A percentile compares a stretch with the other conserved stretches of the same genome.
These are phyloP conservation scores for Thyridium curvatum DNA, from an alignment of 2,329 filamentous ascomycete genomes.

Conservation along the genomic window DNA sequence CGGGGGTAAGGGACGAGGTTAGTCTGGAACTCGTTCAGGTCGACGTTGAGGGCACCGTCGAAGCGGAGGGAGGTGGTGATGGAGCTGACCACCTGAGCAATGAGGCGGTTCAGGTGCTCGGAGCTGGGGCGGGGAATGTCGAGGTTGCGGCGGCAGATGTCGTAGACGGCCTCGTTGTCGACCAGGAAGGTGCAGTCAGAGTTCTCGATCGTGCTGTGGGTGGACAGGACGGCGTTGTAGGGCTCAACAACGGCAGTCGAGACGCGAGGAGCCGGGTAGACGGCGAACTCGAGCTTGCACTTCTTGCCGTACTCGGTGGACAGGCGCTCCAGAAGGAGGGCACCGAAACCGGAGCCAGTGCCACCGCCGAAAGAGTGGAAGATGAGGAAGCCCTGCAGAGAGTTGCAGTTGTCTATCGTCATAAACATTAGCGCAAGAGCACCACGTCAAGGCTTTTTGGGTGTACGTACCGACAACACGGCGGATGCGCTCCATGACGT, in stretches of 20 bases:
- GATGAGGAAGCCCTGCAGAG: conserved; percentile 66
- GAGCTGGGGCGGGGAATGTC: conserved; percentile 64
- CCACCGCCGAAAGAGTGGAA: conserved; percentile 72
- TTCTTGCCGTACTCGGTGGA: conserved; percentile 72
- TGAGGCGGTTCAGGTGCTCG: conserved; percentile 67
- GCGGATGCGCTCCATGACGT: conserved; percentile 63
- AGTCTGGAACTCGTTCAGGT: conserved; percentile 73
- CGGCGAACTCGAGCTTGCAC: conserved; percentile 69
- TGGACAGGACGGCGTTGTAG: conserved; percentile 68
- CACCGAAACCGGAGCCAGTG: conserved; percentile 67
- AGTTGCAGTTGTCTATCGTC: conserved; percentile 60
- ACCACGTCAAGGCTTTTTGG: no score
- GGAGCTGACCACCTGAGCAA: conserved; percentile 68
- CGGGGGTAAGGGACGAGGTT: conserved; percentile 69
- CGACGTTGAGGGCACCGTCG: conserved; percentile 66
- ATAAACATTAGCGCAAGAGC: no score
- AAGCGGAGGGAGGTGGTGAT: conserved; percentile 69
- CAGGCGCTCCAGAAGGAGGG: conserved; percentile 65
- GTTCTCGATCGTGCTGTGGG: conserved; percentile 71
- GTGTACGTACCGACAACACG: conserved; percentile 57
- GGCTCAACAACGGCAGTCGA: conserved; percentile 68
- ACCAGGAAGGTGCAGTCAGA: conserved; percentile 75
- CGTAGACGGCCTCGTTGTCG: conserved; percentile 70
- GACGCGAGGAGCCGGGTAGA: conserved; percentile 64
- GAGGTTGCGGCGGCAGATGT: conserved; percentile 67